These are phyloP conservation scores for Aspergillus steynii DNA, from an alignment of 495 filamentous ascomycete species.

Conservation along the genomic window DNA sequence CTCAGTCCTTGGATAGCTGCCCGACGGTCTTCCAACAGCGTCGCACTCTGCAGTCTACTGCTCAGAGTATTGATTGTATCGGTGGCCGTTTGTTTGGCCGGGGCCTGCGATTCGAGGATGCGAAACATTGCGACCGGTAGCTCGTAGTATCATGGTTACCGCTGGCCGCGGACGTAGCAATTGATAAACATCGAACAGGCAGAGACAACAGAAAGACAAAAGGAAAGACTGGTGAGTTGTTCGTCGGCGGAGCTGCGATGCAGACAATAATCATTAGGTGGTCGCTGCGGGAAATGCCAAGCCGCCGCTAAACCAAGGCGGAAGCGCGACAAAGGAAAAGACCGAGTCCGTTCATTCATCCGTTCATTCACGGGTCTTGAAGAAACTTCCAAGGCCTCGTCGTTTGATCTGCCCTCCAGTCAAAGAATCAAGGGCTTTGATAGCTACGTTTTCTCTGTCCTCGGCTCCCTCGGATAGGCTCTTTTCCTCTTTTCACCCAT, in stretches of 20 bases:
- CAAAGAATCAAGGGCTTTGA: background rate
- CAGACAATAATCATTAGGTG: background rate
- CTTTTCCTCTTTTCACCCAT: slow-evolving; percentile 1
- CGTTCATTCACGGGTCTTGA: background rate
- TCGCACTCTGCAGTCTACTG: slow-evolving; percentile 81
- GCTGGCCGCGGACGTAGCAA: slow-evolving; percentile 31
- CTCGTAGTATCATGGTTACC: slow-evolving; percentile 50
- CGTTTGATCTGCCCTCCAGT: background rate
- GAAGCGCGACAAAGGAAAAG: background rate
- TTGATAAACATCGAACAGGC: slow-evolving; percentile 32
- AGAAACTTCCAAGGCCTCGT: too few species aligned
- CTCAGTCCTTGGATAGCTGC: slow-evolving; percentile 89
- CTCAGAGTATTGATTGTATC: slow-evolving; percentile 90
- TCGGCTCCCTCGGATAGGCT: background rate
- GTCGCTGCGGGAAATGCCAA: slow-evolving; percentile 12
- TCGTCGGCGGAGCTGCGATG: slow-evolving; percentile 15
- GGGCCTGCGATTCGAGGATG: slow-evolving; percentile 80
- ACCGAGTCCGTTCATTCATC: background rate
- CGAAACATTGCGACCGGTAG: slow-evolving; percentile 68
- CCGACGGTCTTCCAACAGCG: slow-evolving; percentile 88
- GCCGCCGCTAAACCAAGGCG: slow-evolving; percentile 16
- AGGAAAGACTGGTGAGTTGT: slow-evolving; percentile 21
- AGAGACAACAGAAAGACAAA: background rate
- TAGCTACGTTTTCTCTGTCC: background rate
- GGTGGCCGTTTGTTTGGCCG: slow-evolving; percentile 92